Conservation (phyloP, 2,329 filamentous ascomycete genomes). For the Thermothelomyces thermophilus region DNA sequence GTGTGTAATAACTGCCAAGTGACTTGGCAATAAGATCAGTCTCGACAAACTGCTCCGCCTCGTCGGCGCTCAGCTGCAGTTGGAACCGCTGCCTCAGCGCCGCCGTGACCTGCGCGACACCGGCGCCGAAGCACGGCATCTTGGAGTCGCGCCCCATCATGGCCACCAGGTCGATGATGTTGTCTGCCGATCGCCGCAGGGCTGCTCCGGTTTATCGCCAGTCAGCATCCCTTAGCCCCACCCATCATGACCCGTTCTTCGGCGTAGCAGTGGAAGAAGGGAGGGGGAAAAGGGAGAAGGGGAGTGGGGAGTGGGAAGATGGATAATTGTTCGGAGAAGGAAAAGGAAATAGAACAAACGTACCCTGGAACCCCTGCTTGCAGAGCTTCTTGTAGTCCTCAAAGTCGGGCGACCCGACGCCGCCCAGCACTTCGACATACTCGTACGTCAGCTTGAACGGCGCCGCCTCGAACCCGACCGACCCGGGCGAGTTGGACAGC, state of each 20-base stretch:
- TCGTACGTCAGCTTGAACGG: slow-evolving; percentile 79
- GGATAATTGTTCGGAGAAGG: too few species aligned
- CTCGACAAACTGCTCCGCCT: slow-evolving; percentile 76
- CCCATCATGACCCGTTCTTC: too few species aligned
- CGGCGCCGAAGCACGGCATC: slow-evolving; percentile 77
- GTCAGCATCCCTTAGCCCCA: too few species aligned
- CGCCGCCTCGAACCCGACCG: slow-evolving; percentile 78
- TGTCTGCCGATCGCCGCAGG: slow-evolving; percentile 68
- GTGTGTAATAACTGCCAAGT: slow-evolving; percentile 79
- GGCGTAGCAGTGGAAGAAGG: too few species aligned
- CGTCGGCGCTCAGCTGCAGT: slow-evolving; percentile 73
- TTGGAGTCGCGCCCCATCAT: slow-evolving; percentile 79
- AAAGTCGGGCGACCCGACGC: slow-evolving; percentile 61
- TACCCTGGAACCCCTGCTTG: slow-evolving; percentile 77
- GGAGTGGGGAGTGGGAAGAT: too few species aligned
- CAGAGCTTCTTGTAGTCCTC: slow-evolving; percentile 71
- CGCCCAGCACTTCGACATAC: slow-evolving; percentile 77
- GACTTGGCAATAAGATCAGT: slow-evolving; percentile 73
- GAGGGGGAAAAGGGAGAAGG: too few species aligned
- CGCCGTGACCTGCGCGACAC: slow-evolving; percentile 62
- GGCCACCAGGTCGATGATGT: slow-evolving; percentile 73
- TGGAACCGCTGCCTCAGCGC: slow-evolving; percentile 70
- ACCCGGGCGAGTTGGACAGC: slow-evolving; percentile 78
- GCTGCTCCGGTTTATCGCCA: slow-evolving; percentile 38
- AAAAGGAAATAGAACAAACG: slow-evolving; percentile 21